Conservation (phyloP, 139 green algal species). For the Mychonastes homosphaera region DNA sequence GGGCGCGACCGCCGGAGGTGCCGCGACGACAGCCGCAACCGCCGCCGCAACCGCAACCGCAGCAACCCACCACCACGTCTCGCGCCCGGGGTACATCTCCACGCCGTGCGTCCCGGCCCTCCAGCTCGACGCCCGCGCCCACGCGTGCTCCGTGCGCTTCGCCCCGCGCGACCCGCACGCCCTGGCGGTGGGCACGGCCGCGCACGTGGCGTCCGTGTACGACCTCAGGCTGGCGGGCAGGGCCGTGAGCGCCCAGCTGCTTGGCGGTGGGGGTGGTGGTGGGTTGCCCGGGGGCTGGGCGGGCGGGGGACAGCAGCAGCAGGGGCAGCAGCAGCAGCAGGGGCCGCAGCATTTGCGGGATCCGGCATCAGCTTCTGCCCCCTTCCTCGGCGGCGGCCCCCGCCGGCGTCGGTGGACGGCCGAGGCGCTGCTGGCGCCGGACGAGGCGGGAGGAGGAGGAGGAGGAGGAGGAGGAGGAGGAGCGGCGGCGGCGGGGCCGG, state of each 20-base stretch:
- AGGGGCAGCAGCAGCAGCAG: too few species aligned
- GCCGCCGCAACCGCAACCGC: too few species aligned
- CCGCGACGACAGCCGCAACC: neutral
- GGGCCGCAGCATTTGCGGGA: too few species aligned
- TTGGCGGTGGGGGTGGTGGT: neutral
- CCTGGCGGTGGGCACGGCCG: slow-evolving; percentile 69
- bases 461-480: too few species aligned
- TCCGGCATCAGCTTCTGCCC: too few species aligned
- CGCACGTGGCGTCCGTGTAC: slow-evolving; percentile 32
- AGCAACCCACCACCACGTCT: slow-evolving; percentile 24
- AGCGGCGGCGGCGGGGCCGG: too few species aligned
- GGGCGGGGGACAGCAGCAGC: neutral
- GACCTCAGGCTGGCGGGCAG: slow-evolving; percentile 14
- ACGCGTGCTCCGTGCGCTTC: slow-evolving; percentile 85
- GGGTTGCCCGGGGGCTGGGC: too few species aligned
- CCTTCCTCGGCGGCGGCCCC: too few species aligned
- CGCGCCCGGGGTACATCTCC: slow-evolving; percentile 15
- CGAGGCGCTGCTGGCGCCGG: too few species aligned
- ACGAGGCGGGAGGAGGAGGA: too few species aligned
- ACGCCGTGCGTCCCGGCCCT: slow-evolving; percentile 1
- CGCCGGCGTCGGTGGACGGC: too few species aligned
- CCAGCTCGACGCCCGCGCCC: slow-evolving; percentile 55
- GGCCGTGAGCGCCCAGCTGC: slow-evolving; percentile 15
- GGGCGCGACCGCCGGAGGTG: too few species aligned
- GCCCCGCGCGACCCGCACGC: slow-evolving; percentile 45